phyloP scores from a whole-genome alignment of 1,284 basidiomycete species.

The Agroathelia rolfsii region DNA sequence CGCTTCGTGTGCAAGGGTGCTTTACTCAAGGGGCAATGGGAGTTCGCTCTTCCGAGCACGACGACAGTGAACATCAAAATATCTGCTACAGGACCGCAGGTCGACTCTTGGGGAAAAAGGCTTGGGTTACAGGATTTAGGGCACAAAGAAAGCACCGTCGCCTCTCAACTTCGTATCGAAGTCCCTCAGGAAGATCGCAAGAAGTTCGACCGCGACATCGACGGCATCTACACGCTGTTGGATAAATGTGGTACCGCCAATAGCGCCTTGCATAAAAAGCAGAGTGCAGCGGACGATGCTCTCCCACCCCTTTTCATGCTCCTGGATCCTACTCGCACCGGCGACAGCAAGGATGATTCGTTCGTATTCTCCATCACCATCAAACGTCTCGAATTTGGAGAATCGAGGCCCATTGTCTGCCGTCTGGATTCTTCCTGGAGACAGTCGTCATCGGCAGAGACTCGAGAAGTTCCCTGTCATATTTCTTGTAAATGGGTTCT shows the following conservation, averaged over 20 bases:
- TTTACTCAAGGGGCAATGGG: conserved; percentile 70
- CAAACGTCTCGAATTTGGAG: conserved; percentile 71
- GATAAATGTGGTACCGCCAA: conserved; percentile 88
- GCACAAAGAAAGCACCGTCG: conserved; percentile 58
- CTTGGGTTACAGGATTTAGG: conserved; percentile 68
- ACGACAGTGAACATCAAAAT: conserved; percentile 51
- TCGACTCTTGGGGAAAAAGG: conserved; percentile 79
- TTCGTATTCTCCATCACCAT: conserved; percentile 80
- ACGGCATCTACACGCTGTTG: conserved; percentile 71
- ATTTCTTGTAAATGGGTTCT: conserved; percentile 60
- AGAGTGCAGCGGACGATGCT: conserved; percentile 30
- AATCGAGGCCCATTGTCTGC: conserved; percentile 68
- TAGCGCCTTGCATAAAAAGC: conserved; percentile 71
- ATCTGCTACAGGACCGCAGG: conserved; percentile 57
- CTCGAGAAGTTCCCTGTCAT: conserved; percentile 42
- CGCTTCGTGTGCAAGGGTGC: conserved; percentile 53
- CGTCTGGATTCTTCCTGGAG: conserved; percentile 69
- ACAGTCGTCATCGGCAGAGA: conserved; percentile 43
- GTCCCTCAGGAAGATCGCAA: conserved; percentile 39
- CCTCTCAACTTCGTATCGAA: conserved; percentile 56
- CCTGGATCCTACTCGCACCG: conserved; percentile 76
- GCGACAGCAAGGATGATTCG: conserved; percentile 58
- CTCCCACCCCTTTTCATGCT: conserved; percentile 72
- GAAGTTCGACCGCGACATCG: conserved; percentile 72
- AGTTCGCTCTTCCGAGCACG: conserved; percentile 67